phyloP scores from a whole-genome alignment of 2,329 filamentous ascomycete genomes.

The Fusarium hostae region DNA sequence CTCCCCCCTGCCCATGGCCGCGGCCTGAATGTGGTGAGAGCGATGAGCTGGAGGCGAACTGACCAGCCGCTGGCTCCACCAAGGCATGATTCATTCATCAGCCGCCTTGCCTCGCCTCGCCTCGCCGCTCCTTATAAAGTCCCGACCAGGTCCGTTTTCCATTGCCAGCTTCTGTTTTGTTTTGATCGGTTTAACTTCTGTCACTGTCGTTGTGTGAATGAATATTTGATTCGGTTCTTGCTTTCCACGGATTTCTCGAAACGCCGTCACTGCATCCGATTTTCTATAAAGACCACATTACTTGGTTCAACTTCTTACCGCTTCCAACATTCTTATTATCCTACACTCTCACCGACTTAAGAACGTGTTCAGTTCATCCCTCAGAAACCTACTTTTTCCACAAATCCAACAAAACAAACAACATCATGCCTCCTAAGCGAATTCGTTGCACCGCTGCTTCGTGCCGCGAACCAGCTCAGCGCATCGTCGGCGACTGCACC shows the following conservation, averaged over 20 bases:
- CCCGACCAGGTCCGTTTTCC: slow-evolving; percentile 22
- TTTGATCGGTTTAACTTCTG: slow-evolving; percentile 25
- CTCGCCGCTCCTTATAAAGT: slow-evolving; percentile 42
- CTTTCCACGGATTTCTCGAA: slow-evolving; percentile 22
- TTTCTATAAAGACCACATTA: not conserved
- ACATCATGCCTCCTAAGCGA: slow-evolving; percentile 76
- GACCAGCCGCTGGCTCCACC: slow-evolving; percentile 42
- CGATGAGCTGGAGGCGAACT: slow-evolving; percentile 43
- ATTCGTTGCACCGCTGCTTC: slow-evolving; percentile 88
- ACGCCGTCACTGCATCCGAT: slow-evolving; percentile 26
- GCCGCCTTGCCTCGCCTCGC: slow-evolving; percentile 37
- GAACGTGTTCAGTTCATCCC: slow-evolving; percentile 3
- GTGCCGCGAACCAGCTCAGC: slow-evolving; percentile 87
- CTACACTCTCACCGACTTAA: slow-evolving; percentile 30
- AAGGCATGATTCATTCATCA: slow-evolving; percentile 48
- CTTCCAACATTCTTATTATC: slow-evolving; percentile 8
- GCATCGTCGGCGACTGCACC: slow-evolving; percentile 94
- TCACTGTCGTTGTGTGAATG: slow-evolving; percentile 34
- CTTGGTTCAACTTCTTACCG: slow-evolving; percentile 20
- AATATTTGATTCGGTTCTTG: slow-evolving; percentile 27
- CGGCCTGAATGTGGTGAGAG: slow-evolving; percentile 35
- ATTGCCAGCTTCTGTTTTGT: not conserved
- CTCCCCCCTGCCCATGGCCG: slow-evolving; percentile 24
- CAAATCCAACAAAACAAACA: slow-evolving; percentile 7
- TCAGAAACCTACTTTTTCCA: not conserved